Evolutionary conservation across 768 basidiomycete genomes (phyloP).

Genomic region (Mrakia gelida): DNA sequence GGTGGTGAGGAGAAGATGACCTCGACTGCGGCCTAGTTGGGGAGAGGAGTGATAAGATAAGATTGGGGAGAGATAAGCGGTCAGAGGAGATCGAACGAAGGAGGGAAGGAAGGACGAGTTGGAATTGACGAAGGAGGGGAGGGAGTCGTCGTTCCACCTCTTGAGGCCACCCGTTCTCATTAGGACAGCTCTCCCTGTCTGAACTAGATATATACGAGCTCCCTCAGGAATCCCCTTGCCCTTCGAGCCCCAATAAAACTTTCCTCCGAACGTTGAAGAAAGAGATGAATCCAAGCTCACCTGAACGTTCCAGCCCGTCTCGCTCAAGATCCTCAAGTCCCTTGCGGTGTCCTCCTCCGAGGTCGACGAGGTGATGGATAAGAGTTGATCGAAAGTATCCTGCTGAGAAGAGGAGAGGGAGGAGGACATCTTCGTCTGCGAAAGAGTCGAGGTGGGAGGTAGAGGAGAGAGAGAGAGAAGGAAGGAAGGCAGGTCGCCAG

Average conservation of each 20-base stretch:
- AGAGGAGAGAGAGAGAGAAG: not conserved
- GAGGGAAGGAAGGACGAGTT: too few relatives aligned
- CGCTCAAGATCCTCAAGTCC: slow-evolving; percentile 57
- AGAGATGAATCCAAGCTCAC: slow-evolving; percentile 45
- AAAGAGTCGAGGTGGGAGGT: not conserved
- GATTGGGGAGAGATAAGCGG: too few relatives aligned
- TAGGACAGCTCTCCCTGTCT: too few relatives aligned
- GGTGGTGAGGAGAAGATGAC: slow-evolving; percentile 36
- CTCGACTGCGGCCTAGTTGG: slow-evolving; percentile 34
- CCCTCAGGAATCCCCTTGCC: too few relatives aligned
- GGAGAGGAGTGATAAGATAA: slow-evolving; percentile 57
- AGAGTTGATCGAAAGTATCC: slow-evolving; percentile 49
- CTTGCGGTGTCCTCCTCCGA: slow-evolving; percentile 57
- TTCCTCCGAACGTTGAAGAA: not conserved
- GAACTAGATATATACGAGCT: too few relatives aligned
- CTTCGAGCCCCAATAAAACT: too few relatives aligned
- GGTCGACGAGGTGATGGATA: slow-evolving; percentile 53
- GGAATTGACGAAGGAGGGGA: too few relatives aligned
- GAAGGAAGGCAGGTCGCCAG: not conserved
- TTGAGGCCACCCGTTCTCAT: too few relatives aligned
- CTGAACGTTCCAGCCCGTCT: slow-evolving; percentile 68
- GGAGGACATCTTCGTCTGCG: not conserved
- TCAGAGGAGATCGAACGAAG: too few relatives aligned
- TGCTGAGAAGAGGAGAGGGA: slow-evolving; percentile 35
- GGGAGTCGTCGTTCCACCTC: too few relatives aligned